A percentile compares a stretch with the other conserved stretches of the same genome.
Conservation (phyloP, 352 stramenopile species). For the Phytopythium ostracodes region DNA sequence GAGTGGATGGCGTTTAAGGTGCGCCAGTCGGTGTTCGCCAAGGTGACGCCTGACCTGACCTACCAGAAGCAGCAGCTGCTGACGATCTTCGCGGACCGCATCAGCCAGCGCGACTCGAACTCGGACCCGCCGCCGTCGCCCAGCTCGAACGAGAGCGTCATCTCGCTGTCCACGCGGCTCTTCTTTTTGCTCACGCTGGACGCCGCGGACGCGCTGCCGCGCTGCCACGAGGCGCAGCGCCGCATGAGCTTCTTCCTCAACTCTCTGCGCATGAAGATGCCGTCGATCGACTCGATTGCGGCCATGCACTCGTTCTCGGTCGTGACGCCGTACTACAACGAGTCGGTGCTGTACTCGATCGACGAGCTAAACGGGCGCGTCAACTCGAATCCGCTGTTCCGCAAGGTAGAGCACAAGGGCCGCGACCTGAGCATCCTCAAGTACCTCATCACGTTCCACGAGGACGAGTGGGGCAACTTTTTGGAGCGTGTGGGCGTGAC, state of each 20-base stretch:
- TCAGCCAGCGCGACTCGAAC: conserved; percentile 47
- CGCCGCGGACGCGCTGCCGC: conserved; percentile 73
- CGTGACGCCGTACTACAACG: conserved; percentile 88
- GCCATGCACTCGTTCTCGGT: conserved; percentile 89
- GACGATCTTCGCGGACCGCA: conserved; percentile 69
- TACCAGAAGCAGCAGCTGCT: conserved; percentile 81
- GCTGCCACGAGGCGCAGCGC: conserved; percentile 79
- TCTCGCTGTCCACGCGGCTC: conserved; percentile 71
- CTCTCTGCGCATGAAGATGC: conserved; percentile 87
- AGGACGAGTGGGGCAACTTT: conserved; percentile 87
- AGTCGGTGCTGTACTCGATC: conserved; percentile 82
- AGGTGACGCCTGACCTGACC: conserved; percentile 67
- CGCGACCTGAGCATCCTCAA: conserved; percentile 87
- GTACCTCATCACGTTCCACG: conserved; percentile 86
- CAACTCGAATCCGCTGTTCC: conserved; percentile 80
- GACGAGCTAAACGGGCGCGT: conserved; percentile 83
- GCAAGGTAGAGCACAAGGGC: conserved; percentile 79
- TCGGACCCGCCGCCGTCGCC: conserved; percentile 35
- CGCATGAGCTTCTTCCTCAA: conserved; percentile 91
- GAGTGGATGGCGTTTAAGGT: conserved; percentile 86
- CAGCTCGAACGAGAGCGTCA: conserved; percentile 76
- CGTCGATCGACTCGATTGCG: conserved; percentile 73
- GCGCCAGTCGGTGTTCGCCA: conserved; percentile 70
- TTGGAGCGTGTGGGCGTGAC: conserved; percentile 74
- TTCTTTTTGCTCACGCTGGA: conserved; percentile 86